Base-by-base conservation (phyloP, 2,329 filamentous ascomycete species). In the Chaetothyriales sp. region DNA sequence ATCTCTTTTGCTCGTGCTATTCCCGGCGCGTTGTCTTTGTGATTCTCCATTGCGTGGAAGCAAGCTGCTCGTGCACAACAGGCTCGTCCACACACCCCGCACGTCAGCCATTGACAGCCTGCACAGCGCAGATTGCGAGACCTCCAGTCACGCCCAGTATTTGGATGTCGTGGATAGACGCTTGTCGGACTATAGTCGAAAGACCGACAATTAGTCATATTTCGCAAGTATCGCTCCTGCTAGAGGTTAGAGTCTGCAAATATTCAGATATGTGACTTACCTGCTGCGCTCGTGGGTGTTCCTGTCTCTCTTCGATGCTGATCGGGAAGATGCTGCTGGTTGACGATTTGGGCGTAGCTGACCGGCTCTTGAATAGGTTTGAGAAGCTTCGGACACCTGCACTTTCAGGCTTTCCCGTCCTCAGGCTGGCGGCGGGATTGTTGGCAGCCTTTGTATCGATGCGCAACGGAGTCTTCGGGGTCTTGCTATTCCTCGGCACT, bases 71-170 rank as follows among this genome's bases (percentile, higher is more conserved):
- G 63, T n/a, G 64, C 58, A 49, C 66, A 68, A 54, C 66, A 68
- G 7, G 61, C 49, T 15, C 50, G 55, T 18, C 54, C 52, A 49
- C 65, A 68, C 45, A 60, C 43, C 8, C 60, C 58, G 49, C 65
- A 68, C 39, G 49, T 49, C 7, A 51, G 18, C 25, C 57, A 59
- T 9, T 49, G 28, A 48, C 65, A 67, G 20, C 49, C 54, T 3
- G 58, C 60, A 55, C 65, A 67, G 44, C 60, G 57, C 18, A 66
- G 59, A 47, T 66, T 66, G 52, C 55, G 64, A 12, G 59, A 59
- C 45, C 59, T 50, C 64, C 65, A 66, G 22, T 44, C 49, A 48
- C 61, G 57, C n/a, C 48, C 43, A 25, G 57, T 60, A 36, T 53
- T 52, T 18, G 60, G 60, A 43, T 62, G 60, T 9, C 55, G 54